Evolutionary conservation across 1,284 basidiomycete genomes (phyloP).

Genomic region (Grifola frondosa): DNA sequence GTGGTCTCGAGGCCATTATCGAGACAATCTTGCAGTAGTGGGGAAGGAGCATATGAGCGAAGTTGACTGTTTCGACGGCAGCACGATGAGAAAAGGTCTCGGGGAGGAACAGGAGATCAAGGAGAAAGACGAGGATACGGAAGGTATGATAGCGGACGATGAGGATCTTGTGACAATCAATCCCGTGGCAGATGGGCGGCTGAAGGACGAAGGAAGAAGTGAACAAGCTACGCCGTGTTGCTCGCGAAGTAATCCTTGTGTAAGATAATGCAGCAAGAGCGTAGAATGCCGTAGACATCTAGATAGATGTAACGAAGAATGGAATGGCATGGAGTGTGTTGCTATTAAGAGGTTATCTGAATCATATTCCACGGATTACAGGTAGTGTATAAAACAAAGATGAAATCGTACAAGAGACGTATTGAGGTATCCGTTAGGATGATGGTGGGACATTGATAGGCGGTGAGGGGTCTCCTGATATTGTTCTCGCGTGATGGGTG

Average conservation of each 20-base stretch:
- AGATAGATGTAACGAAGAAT: too few relatives aligned
- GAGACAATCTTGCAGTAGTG: constrained; percentile 60
- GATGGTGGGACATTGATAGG: constrained; percentile 36
- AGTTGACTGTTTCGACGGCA: constrained; percentile 74
- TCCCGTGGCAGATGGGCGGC: constrained; percentile 70
- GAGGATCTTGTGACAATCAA: constrained; percentile 65
- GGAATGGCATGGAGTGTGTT: too few relatives aligned
- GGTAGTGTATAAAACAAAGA: too few relatives aligned
- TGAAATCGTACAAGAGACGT: too few relatives aligned
- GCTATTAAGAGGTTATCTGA: too few relatives aligned
- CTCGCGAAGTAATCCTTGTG: neutral
- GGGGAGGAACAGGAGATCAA: constrained; percentile 24
- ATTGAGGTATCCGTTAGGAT: constrained; percentile 7
- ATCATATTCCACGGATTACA: too few relatives aligned
- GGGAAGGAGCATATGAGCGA: constrained; percentile 74
- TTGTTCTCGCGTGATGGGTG: constrained; percentile 49
- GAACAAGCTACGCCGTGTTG: neutral
- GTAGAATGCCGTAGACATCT: too few relatives aligned
- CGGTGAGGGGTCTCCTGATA: constrained; percentile 50
- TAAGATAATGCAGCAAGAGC: too few relatives aligned
- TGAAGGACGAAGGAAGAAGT: constrained; percentile 59
- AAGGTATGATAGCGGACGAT: constrained; percentile 23
- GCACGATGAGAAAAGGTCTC: constrained; percentile 34
- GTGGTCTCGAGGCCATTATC: constrained; percentile 53
- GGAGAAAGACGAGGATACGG: constrained; percentile 26